Conservation (phyloP, 169 alveolate genomes). For the Babesia bovis region DNA sequence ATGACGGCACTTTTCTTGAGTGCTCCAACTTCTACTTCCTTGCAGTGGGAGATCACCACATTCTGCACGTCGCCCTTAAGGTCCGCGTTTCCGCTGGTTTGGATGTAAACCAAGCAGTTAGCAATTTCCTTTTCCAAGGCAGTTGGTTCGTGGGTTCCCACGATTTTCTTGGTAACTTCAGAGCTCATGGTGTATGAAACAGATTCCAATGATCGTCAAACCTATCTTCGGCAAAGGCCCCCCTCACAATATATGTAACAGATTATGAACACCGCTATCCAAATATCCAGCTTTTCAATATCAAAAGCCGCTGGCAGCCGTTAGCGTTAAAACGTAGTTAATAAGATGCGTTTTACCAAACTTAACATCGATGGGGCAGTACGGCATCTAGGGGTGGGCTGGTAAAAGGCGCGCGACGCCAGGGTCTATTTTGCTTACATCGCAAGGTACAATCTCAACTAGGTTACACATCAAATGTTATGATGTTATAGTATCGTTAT, state of each 20-base stretch:
- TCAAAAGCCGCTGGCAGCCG: constrained; percentile 18
- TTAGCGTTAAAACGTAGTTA: constrained; percentile 6
- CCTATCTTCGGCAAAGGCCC: constrained; percentile 31
- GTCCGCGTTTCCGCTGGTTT: constrained; percentile 82
- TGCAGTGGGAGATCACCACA: constrained; percentile 81
- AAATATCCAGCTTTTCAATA: neutral
- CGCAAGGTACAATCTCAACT: too few relatives aligned
- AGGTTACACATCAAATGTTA: too few relatives aligned
- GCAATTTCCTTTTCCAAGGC: constrained; percentile 83
- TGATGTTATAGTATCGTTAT: too few relatives aligned
- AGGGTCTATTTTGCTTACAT: too few relatives aligned
- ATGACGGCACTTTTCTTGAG: constrained; percentile 85
- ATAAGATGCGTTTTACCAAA: neutral
- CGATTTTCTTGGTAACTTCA: constrained; percentile 42
- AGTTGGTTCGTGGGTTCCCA: constrained; percentile 66
- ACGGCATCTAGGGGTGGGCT: constrained; percentile 7
- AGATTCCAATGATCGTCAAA: constrained; percentile 10
- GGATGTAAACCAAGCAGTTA: constrained; percentile 81
- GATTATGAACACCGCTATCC: neutral
- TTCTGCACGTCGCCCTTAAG: constrained; percentile 82
- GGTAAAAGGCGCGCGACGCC: neutral
- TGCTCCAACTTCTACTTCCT: constrained; percentile 80
- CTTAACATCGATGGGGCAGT: constrained; percentile 30
- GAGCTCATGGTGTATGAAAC: constrained; percentile 38
- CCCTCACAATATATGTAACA: neutral